These are phyloP conservation scores for Curvularia verruculosa DNA, from an alignment of 2,329 filamentous ascomycete species.

Conservation along the genomic window DNA sequence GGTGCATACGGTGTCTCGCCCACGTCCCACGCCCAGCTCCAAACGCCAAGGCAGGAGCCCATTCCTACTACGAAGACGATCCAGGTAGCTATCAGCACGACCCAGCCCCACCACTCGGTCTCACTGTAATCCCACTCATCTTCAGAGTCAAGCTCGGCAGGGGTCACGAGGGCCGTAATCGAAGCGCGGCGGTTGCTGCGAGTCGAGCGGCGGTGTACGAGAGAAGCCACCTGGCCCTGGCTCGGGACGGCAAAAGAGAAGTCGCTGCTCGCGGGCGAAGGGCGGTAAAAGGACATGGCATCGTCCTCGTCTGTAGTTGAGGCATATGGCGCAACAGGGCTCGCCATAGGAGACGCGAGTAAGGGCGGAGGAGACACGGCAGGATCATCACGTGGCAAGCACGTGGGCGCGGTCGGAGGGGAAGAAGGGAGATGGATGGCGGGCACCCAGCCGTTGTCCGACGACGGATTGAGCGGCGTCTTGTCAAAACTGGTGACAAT, in stretches of 20 bases:
- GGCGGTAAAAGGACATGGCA: slow-evolving; percentile 64
- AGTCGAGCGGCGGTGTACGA: slow-evolving; percentile 42
- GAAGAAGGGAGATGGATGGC: slow-evolving; percentile 25
- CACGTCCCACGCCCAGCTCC: slow-evolving; percentile 99
- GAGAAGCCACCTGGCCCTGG: slow-evolving; percentile 26
- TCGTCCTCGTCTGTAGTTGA: slow-evolving; percentile 89
- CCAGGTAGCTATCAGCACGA: slow-evolving; percentile 90
- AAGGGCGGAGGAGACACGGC: slow-evolving; percentile 44
- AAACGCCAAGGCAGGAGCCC: slow-evolving; percentile 91
- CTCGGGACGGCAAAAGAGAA: slow-evolving; percentile 45
- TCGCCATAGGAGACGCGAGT: slow-evolving; percentile 52
- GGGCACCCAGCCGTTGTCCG: slow-evolving; percentile 38
- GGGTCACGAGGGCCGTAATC: slow-evolving; percentile 30
- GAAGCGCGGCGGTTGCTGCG: slow-evolving; percentile 35
- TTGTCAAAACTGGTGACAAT: slow-evolving; percentile 47
- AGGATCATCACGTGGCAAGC: slow-evolving; percentile 2
- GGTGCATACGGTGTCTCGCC: slow-evolving; percentile 94
- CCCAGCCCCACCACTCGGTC: slow-evolving; percentile 98
- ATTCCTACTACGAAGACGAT: slow-evolving; percentile 95
- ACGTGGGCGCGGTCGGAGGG: slow-evolving; percentile 16
- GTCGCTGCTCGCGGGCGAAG: slow-evolving; percentile 49
- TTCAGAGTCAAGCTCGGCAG: slow-evolving; percentile 34
- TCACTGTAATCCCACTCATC: slow-evolving; percentile 88
- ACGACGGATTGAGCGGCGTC: slow-evolving; percentile 42
- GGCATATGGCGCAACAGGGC: slow-evolving; percentile 65